Evolutionary conservation across 495 filamentous ascomycete species (phyloP), one percentile per base, ranked within the genome.

Genomic region (Umbilicaria muhlenbergii): DNA sequence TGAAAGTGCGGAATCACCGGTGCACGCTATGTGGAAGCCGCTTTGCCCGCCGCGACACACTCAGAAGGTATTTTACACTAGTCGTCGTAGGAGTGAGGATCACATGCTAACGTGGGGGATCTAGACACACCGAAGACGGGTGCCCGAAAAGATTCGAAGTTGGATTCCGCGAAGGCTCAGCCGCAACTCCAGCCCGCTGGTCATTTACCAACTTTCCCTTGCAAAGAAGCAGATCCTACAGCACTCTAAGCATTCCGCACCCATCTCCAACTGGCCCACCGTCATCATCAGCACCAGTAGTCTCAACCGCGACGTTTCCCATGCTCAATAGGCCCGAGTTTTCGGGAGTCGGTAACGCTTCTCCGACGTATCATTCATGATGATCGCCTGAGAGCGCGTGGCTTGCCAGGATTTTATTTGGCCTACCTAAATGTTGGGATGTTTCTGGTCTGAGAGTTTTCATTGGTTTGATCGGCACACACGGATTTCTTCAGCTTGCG

Each of bases 21-120:
- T 93, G 86, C 55, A 69, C 75, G 32, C 71, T 78, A 41, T 93
- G 86, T 58, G 67, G 71, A n/a, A 69, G 74, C 40, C 66, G 68
- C 35, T 93, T 91, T 68, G 81, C 82, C 33, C 69, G 86, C 36
- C 84, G 85, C 56, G 86, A 93, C 57, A 92, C 85, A 7, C 67
- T 93, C 33, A 65, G 80, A 61, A 80, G 83, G 84, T 83, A 57
- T 59, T 70, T 52, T 34, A 32, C 37, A 16, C 11, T 15, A 6
- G 3, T 21, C 18, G 17, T 32, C 5, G 24, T 36, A 2, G 2
- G 36, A 32, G 18, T 45, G 21, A 11, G 32, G 15, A 39, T 24
- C 11, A 37, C 32, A 32, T 47, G 14, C 50, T 60, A 49, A 63
- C 47, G 43, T 38, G 41, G n/a, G 33, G 34, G 15, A 36, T 16